phyloP scores from a whole-genome alignment of 495 filamentous ascomycete genomes.

The Daldinia decipiens region DNA sequence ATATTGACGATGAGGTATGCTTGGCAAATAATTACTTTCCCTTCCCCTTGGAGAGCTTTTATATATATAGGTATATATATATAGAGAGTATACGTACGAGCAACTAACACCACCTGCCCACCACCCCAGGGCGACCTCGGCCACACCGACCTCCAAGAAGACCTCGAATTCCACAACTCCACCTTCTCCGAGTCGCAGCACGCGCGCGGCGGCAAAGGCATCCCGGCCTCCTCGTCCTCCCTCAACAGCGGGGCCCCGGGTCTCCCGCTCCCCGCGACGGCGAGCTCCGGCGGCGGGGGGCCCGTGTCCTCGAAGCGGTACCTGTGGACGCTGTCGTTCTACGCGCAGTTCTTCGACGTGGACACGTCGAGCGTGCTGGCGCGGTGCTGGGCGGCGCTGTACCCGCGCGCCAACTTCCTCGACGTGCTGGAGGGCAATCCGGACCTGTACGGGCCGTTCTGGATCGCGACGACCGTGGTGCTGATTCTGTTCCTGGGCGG shows the following conservation, averaged over 20 bases:
- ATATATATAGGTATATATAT: conserved; percentile 5
- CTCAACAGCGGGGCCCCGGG: conserved; percentile 28
- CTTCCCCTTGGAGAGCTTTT: background rate
- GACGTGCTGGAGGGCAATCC: conserved; percentile 97
- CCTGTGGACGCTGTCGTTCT: conserved; percentile 93
- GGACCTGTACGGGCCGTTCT: conserved; percentile 93
- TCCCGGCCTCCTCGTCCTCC: background rate
- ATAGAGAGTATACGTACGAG: too few species aligned
- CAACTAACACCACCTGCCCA: background rate
- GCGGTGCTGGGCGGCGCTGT: conserved; percentile 84
- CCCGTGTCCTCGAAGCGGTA: conserved; percentile 74
- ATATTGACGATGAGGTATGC: conserved; percentile 88
- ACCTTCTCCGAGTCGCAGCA: conserved; percentile 51
- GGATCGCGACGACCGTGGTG: conserved; percentile 98
- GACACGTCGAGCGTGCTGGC: conserved; percentile 87
- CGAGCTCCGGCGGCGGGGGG: background rate
- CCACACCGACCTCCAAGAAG: conserved; percentile 96
- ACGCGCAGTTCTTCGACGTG: conserved; percentile 97
- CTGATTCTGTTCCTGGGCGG: conserved; percentile 94
- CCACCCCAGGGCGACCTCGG: conserved; percentile 86
- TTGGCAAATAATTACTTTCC: background rate
- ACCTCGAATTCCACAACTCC: conserved; percentile 98
- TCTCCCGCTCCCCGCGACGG: conserved; percentile 2
- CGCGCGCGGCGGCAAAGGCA: conserved; percentile 33
- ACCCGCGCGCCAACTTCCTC: conserved; percentile 91